A percentile compares a stretch with the other conserved stretches of the same genome.
Conservation (phyloP, 2,329 filamentous ascomycete genomes). For the Lachnellula hyalina region DNA sequence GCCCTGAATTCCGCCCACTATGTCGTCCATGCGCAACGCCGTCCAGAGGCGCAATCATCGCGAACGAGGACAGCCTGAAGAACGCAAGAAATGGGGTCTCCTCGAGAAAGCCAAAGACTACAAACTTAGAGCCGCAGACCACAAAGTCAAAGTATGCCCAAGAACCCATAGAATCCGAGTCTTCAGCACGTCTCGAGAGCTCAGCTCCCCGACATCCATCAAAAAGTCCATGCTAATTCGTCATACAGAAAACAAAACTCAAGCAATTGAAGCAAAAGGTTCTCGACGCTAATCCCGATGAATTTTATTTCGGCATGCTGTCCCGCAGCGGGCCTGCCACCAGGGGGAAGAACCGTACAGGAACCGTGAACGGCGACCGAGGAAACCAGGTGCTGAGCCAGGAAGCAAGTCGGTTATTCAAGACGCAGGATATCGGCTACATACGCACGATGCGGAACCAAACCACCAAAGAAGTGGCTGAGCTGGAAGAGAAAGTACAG, state of each 20-base stretch:
- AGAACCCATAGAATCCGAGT: too few species aligned
- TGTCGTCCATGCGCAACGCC: constrained; percentile 58
- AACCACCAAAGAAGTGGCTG: constrained; percentile 50
- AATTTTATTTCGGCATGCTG: constrained; percentile 69
- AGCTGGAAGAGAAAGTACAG: constrained; percentile 49
- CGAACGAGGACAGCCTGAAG: constrained; percentile 81
- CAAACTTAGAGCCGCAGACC: constrained; percentile 58
- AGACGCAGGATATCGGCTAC: constrained; percentile 65
- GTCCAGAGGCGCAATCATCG: constrained; percentile 79
- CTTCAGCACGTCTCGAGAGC: too few species aligned
- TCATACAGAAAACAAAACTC: constrained; percentile 44
- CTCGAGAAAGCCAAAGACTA: constrained; percentile 94
- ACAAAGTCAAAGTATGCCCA: constrained; percentile 48
- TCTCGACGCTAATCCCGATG: constrained; percentile 63
- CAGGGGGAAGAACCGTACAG: constrained; percentile 47
- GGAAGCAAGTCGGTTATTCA: constrained; percentile 57
- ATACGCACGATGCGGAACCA: constrained; percentile 58
- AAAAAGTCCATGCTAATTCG: too few species aligned
- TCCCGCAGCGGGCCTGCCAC: constrained; percentile 52
- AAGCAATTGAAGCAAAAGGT: constrained; percentile 57
- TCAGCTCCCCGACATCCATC: too few species aligned
- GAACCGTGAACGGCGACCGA: constrained; percentile 52
- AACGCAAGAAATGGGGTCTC: constrained; percentile 80
- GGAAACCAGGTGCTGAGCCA: constrained; percentile 51
- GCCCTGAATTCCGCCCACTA: constrained; percentile 21